A percentile compares a stretch with the other conserved stretches of the same genome.
These are phyloP conservation scores for Mortierella sp. DNA, from an alignment of 371 early-diverging fungal species.

Conservation along the genomic window DNA sequence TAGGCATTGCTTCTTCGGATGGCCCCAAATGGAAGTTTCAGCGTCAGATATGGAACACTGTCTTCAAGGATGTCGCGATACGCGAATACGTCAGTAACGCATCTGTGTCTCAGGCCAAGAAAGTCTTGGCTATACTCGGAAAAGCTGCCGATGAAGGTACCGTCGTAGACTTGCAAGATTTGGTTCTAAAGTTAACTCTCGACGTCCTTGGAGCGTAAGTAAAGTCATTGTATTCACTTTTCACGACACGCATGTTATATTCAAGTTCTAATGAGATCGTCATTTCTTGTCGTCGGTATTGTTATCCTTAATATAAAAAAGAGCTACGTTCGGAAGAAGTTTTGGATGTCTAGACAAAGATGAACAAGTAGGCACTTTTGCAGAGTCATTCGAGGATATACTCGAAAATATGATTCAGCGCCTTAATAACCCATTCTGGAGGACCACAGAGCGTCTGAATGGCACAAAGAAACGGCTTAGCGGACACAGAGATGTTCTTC, in stretches of 20 bases:
- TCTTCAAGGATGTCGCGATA: conserved; percentile 76
- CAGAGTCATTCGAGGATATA: conserved; percentile 15
- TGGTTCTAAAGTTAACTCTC: conserved; percentile 65
- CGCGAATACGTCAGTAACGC: conserved; percentile 65
- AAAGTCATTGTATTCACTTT: background rate
- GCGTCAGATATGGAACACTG: conserved; percentile 69
- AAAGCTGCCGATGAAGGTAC: conserved; percentile 46
- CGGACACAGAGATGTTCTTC: conserved; percentile 2
- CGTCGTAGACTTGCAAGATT: conserved; percentile 58
- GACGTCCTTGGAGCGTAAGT: conserved; percentile 55
- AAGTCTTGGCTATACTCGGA: conserved; percentile 33
- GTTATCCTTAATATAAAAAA: conserved; percentile 54
- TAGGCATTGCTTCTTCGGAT: conserved; percentile 72
- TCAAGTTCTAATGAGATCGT: background rate
- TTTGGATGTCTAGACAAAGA: conserved; percentile 36
- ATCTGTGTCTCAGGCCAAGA: conserved; percentile 57
- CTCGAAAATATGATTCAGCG: conserved; percentile 3
- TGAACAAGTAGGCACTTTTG: conserved; percentile 7
- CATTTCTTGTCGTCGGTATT: background rate
- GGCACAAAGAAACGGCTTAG: conserved; percentile 1
- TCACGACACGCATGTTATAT: background rate
- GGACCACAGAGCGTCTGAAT: conserved; percentile 21
- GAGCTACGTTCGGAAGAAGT: conserved; percentile 31
- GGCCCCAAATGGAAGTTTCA: conserved; percentile 72
- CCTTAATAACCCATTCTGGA: conserved; percentile 29